Conservation (phyloP, 2,329 filamentous ascomycete species). For the Nannizziopsis barbatae region DNA sequence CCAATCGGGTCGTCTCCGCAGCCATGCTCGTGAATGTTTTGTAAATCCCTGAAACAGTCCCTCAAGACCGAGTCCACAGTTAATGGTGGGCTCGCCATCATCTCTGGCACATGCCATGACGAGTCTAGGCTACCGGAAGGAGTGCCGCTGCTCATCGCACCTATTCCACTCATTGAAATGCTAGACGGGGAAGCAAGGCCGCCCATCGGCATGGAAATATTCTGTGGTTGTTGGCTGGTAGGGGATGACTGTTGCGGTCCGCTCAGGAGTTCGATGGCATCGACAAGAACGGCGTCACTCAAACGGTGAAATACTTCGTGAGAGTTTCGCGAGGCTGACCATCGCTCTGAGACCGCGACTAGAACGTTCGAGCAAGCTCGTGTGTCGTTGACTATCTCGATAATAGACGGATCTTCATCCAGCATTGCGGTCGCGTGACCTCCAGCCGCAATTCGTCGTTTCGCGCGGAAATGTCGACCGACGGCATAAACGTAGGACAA, state of each 20-base stretch:
- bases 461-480: slow-evolving; percentile 31
- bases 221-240: background rate
- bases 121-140: slow-evolving; percentile 2
- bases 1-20: slow-evolving; percentile 23
- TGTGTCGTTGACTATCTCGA: slow-evolving; percentile 36
- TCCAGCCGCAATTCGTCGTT: slow-evolving; percentile 14
- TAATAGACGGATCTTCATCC: slow-evolving; percentile 28
- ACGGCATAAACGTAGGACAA: slow-evolving; percentile 37
- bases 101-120: slow-evolving; percentile 7
- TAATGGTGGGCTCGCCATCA: slow-evolving; percentile 16
- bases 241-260: slow-evolving; percentile 14
- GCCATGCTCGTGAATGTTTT: slow-evolving; percentile 18
- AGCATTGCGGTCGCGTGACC: slow-evolving; percentile 18
- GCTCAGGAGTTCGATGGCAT: slow-evolving; percentile 27
- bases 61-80: slow-evolving; percentile 32
- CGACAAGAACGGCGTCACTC: slow-evolving; percentile 34
- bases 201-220: background rate
- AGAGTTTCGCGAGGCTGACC: slow-evolving; percentile 32
- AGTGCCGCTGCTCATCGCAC: slow-evolving; percentile 1
- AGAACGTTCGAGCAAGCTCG: slow-evolving; percentile 37
- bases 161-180: slow-evolving; percentile 9
- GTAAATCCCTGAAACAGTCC: slow-evolving; percentile 30
- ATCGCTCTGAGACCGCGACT: slow-evolving; percentile 37
- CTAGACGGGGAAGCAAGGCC: slow-evolving; percentile 2
- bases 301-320: slow-evolving; percentile 37